phyloP scores from a whole-genome alignment of 257 asterid species.

The Solanum raphanifolium region DNA sequence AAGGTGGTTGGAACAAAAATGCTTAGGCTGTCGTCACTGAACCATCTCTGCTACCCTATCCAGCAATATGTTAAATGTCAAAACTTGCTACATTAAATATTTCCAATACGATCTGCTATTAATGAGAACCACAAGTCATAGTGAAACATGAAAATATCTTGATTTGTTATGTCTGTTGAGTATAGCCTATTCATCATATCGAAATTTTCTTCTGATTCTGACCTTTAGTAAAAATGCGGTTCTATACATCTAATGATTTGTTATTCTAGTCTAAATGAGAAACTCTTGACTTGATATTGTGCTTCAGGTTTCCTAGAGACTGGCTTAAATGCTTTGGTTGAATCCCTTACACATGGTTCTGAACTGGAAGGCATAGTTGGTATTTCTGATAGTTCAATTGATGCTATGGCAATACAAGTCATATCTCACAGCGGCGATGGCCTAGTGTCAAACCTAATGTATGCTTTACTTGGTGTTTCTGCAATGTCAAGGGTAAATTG shows the following conservation, averaged over 20 bases:
- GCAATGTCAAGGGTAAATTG: slow-evolving; percentile 87
- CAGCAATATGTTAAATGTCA: not conserved
- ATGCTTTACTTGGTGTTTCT: slow-evolving; percentile 87
- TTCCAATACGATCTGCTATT: not conserved
- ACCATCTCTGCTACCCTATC: not conserved
- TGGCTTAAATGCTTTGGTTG: slow-evolving; percentile 50
- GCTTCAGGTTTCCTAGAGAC: slow-evolving; percentile 65
- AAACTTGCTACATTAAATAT: not conserved
- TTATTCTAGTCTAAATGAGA: not conserved
- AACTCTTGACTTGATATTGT: not conserved
- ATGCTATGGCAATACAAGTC: slow-evolving; percentile 59
- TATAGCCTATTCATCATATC: not conserved
- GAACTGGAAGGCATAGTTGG: slow-evolving; percentile 44
- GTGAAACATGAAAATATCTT: not conserved
- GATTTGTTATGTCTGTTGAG: not conserved
- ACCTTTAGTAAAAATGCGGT: not conserved
- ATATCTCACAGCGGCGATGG: slow-evolving; percentile 70
- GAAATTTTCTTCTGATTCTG: not conserved
- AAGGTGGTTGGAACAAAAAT: not conserved
- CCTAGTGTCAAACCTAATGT: slow-evolving; percentile 65
- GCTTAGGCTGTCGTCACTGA: not conserved
- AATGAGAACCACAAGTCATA: not conserved
- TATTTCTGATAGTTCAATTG: slow-evolving; percentile 41
- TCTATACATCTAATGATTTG: not conserved
- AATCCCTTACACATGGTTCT: slow-evolving; percentile 24